Base-by-base conservation (phyloP, 257 asterid species). In the Buddleja alternifolia region DNA sequence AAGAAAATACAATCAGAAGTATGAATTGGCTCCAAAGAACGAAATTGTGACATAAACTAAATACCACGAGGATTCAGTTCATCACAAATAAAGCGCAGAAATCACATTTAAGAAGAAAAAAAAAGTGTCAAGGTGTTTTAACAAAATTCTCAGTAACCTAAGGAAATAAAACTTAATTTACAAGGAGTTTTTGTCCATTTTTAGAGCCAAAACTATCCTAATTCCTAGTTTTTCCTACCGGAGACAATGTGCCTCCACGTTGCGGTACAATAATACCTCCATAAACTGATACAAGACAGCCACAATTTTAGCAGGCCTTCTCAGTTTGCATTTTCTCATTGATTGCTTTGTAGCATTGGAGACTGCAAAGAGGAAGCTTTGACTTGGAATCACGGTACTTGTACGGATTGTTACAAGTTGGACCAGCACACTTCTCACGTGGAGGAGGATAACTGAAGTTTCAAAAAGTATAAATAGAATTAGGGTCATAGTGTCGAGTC, bases 321-420 rank as follows among this genome's bases (percentile, higher is more conserved):
- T 78, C 76, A n/a, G 67, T 56, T 12, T 70, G 77, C 75, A 60
- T 51, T 71, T 73, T 67, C 23, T 72, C 84, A 40, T 82, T 84
- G 63, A 93, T 80, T 23, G 95, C 97, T 83, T 87, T 90, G 85
- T 89, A 93, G 90, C 97, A 93, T 63, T 83, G 84, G 61, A 93
- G 94, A 71, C 99, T 90, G 88, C 99, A 93, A 9, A 93, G 96
- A 36, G 99, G 99, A 67, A 90, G 89, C 80, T 80, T 91, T 19
- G 92, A 77, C 84, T 87, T 93, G 40, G 99, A 90, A 78, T 90
- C 99, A 0, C 99, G 96, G 70, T 93, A 93, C 81, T 81, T 93
- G 85, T 87, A 93, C n/a, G 90, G 77, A 73, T 93, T 90, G 70
- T 71, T 67, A 63, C 99, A 93, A 6, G 82, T 76, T 11, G 99